phyloP scores from a whole-genome alignment of 768 basidiomycete species.

The Termitomyces heimii region DNA sequence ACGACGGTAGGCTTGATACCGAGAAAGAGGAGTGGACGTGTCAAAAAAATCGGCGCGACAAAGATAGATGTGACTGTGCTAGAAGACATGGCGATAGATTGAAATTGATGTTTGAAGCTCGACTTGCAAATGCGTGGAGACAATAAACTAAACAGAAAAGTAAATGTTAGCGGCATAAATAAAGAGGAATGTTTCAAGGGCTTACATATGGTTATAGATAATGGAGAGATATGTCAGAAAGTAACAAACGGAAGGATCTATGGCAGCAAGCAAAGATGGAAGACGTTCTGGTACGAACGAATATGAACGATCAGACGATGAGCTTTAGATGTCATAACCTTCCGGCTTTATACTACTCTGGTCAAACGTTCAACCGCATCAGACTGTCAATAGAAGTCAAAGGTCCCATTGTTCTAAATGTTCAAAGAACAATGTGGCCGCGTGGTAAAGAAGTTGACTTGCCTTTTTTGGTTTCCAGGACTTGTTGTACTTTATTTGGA shows the following conservation, averaged over 20 bases:
- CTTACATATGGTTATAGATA: not conserved
- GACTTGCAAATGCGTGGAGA: conserved; percentile 8
- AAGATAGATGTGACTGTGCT: conserved; percentile 17
- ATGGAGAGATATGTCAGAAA: not conserved
- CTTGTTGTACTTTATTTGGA: not conserved
- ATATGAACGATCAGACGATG: not conserved
- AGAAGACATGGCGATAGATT: conserved; percentile 14
- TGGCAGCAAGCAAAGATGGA: not conserved
- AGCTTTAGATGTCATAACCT: not conserved
- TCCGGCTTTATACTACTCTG: not conserved
- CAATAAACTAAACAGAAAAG: not conserved
- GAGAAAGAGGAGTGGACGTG: conserved; percentile 25
- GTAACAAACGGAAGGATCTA: not conserved
- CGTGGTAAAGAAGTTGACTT: not conserved
- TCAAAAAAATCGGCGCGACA: conserved; percentile 30
- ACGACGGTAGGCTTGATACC: conserved; percentile 16
- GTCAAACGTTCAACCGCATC: not conserved
- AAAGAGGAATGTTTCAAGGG: not conserved
- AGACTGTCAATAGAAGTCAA: not conserved
- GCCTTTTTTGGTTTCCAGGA: not conserved
- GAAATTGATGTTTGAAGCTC: conserved; percentile 2
- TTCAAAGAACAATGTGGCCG: not conserved
- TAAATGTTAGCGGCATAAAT: not conserved
- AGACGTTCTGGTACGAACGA: not conserved
- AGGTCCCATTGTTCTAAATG: not conserved